Base-by-base conservation (phyloP, 306 rosid species). In the Quercus engelmannii region DNA sequence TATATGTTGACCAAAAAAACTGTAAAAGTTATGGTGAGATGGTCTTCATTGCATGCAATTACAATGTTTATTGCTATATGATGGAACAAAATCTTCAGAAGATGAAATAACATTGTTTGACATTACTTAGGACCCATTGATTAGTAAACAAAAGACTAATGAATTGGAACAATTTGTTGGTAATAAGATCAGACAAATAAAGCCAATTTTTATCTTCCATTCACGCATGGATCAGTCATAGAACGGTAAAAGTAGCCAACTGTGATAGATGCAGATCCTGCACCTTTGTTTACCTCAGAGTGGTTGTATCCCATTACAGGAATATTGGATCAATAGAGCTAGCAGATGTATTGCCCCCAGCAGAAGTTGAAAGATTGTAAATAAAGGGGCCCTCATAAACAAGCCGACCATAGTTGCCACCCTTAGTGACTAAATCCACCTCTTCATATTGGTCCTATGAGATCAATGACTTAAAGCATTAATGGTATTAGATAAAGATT, bases 241-340 rank as follows among this genome's bases (percentile, higher is more conserved):
- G 88, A 85, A 5, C 83, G 61, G 35, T 78, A 85, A 51, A 81
- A 81, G 78, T 74, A 85, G 57, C 88, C 88, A 15, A 85, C 88
- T 1, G 73, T 78, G 61, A 85, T 85, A 11, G 83, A 69, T 43
- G 85, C 85, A 49, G 85, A 78, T 35, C 81, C 78, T 59, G 15
- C 69, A 69, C 52, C 75, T 12, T 69, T 74, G 78, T 74, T 74
- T 21, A 77, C 75, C 9, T 85, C 80, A 81, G 83, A 81, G 71
- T 81, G 85, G 20, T 70, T 78, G 81, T 85, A 85, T 61, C 85
- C 83, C 88, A 85, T 81, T 6, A 81, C 76, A 14, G 83, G 18
- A 80, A 80, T 51, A 84, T 80, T 18, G 79, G 79, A 17, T 73
- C 63, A 3, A 69, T 84, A 26, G 79, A 51, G 77, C 55, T 78